Conservation (phyloP, 768 basidiomycete species). For the Tricholoma bakamatsutake region DNA sequence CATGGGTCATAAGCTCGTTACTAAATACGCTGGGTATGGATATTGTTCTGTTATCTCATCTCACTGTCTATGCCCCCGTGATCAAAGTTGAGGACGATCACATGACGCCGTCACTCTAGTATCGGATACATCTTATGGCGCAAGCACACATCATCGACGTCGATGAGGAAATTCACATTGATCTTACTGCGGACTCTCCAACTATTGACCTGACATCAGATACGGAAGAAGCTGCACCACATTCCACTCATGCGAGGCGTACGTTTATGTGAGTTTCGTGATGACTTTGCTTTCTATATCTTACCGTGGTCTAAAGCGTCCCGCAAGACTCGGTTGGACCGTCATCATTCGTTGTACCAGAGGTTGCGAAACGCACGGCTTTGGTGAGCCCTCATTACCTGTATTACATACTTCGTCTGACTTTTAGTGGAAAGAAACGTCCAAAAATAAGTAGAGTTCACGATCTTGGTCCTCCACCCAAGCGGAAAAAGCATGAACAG, state of each 20-base stretch:
- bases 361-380: neutral
- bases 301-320: neutral
- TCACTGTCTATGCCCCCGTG: too few species aligned
- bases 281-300: neutral
- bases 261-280: neutral
- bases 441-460: neutral
- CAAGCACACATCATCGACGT: neutral
- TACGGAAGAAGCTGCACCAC: neutral
- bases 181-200: neutral
- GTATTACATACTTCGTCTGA: neutral
- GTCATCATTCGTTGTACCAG: neutral
- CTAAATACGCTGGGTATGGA: too few species aligned
- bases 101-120: neutral
- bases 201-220: conserved; percentile 1
- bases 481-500: neutral
- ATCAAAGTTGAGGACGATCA: too few species aligned
- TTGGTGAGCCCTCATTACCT: neutral
- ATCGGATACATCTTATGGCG: neutral
- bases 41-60: too few species aligned
- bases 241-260: neutral
- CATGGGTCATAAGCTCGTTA: too few species aligned
- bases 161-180: neutral
- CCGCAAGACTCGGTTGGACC: neutral
- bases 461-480: neutral
- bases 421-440: neutral